phyloP scores from a whole-genome alignment of 768 basidiomycete species.

The Suillus sp. region DNA sequence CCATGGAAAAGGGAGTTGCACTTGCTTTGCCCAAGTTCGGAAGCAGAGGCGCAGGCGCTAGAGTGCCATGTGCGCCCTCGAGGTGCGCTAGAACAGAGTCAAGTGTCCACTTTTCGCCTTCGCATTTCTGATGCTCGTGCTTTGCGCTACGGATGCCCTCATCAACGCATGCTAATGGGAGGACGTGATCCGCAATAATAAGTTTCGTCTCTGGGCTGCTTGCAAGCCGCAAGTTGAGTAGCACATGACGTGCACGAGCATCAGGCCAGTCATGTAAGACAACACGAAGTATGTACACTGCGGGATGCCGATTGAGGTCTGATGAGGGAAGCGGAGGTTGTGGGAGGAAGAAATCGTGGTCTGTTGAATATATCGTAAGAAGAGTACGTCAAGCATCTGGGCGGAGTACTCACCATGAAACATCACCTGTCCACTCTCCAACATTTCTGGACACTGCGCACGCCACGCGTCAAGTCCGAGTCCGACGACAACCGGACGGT shows the following conservation, averaged over 20 bases:
- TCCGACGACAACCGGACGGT: conserved; percentile 53
- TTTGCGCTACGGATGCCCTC: conserved; percentile 23
- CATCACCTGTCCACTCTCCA: conserved; percentile 51
- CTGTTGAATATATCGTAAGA: conserved; percentile 30
- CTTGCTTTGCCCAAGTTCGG: conserved; percentile 76
- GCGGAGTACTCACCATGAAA: conserved; percentile 49
- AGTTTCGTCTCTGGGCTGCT: conserved; percentile 51
- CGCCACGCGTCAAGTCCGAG: conserved; percentile 63
- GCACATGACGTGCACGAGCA: conserved; percentile 46
- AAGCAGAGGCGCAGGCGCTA: conserved; percentile 64
- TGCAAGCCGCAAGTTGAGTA: conserved; percentile 45
- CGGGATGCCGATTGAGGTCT: conserved; percentile 41
- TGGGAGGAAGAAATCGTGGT: conserved; percentile 75
- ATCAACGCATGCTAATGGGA: conserved; percentile 71
- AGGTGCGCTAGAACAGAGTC: conserved; percentile 39
- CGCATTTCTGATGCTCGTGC: conserved; percentile 19
- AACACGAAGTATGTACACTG: conserved; percentile 70
- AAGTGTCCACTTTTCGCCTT: conserved; percentile 29
- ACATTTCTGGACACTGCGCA: conserved; percentile 56
- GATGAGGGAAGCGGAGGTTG: conserved; percentile 45
- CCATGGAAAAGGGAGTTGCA: conserved; percentile 67
- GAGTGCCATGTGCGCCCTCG: conserved; percentile 52
- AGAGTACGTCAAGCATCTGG: neutral
- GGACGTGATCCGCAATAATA: conserved; percentile 70
- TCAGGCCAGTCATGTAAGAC: conserved; percentile 84